Conservation (phyloP, 345 rosid genomes). For the Brassica napus region DNA sequence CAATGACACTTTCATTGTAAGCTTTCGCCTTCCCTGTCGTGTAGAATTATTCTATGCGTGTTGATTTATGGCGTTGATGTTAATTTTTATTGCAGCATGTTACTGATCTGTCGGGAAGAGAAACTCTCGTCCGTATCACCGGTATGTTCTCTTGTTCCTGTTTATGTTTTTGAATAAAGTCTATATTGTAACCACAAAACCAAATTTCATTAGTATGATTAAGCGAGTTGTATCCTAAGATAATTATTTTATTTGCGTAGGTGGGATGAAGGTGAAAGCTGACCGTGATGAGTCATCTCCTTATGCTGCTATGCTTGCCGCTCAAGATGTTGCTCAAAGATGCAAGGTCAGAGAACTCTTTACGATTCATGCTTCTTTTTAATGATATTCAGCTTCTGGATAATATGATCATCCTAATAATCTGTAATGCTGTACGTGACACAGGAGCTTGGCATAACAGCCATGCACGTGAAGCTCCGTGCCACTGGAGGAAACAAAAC, state of each 20-base stretch:
- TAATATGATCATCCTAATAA: neutral
- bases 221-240: neutral
- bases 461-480: conserved; percentile 83
- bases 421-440: neutral
- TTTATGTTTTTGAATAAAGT: too few relatives aligned
- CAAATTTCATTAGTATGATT: neutral
- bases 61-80: neutral
- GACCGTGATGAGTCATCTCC: conserved; percentile 90
- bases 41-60: neutral
- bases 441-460: conserved; percentile 84
- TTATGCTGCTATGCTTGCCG: conserved; percentile 92
- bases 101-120: conserved; percentile 85
- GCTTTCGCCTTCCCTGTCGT: neutral
- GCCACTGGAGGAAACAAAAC: conserved; percentile 87
- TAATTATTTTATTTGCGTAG: conserved; percentile 30
- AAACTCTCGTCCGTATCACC: conserved; percentile 81
- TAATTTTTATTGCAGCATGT: conserved; percentile 58
- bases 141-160: conserved; percentile 41
- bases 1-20: conserved; percentile 77
- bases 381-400: neutral
- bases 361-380: neutral
- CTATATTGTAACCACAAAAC: neutral
- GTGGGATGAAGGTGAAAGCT: conserved; percentile 96
- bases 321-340: conserved; percentile 74
- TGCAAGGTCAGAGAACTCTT: conserved; percentile 56